Evolutionary conservation across 1,139 yeast genomes (phyloP).

Genomic region (Hemisphaericaspora subhashii): DNA sequence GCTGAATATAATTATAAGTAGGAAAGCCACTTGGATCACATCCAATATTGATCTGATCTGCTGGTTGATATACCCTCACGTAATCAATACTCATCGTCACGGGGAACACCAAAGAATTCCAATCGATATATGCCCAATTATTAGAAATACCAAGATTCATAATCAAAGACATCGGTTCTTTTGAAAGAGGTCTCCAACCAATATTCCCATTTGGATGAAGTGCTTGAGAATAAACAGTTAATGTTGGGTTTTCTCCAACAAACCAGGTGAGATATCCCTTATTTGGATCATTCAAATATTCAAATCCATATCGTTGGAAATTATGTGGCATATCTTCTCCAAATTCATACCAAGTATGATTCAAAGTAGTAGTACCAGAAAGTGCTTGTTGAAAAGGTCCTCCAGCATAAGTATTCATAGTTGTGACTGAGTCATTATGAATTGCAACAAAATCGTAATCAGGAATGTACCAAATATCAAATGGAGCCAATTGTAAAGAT

Average conservation of each 20-base stretch:
- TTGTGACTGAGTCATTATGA: constrained; percentile 58
- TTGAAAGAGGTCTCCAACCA: constrained; percentile 69
- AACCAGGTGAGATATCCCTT: constrained; percentile 82
- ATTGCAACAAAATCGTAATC: constrained; percentile 72
- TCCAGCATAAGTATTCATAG: constrained; percentile 77
- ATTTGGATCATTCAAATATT: constrained; percentile 65
- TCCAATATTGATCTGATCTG: constrained; percentile 48
- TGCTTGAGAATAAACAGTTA: constrained; percentile 60
- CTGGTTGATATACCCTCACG: constrained; percentile 78
- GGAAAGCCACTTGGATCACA: constrained; percentile 80
- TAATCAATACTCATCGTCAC: constrained; percentile 67
- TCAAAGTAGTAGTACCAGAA: constrained; percentile 70
- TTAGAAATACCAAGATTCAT: constrained; percentile 79
- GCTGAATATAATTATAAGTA: constrained; percentile 67
- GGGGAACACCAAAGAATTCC: constrained; percentile 72
- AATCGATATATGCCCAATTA: constrained; percentile 81
- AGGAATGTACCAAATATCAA: constrained; percentile 83
- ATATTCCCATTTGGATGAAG: constrained; percentile 83
- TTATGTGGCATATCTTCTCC: constrained; percentile 39
- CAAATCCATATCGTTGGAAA: constrained; percentile 77
- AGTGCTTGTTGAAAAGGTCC: constrained; percentile 87
- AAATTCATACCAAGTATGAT: constrained; percentile 72
- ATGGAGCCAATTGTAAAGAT: constrained; percentile 81
- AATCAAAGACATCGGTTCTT: constrained; percentile 84
- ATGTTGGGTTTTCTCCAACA: constrained; percentile 68